Percentiles rank a stretch among this genome's conserved stretches.
These are phyloP conservation scores for Apiotrichum siamense DNA, from an alignment of 1,284 basidiomycete genomes.

Conservation along the genomic window DNA sequence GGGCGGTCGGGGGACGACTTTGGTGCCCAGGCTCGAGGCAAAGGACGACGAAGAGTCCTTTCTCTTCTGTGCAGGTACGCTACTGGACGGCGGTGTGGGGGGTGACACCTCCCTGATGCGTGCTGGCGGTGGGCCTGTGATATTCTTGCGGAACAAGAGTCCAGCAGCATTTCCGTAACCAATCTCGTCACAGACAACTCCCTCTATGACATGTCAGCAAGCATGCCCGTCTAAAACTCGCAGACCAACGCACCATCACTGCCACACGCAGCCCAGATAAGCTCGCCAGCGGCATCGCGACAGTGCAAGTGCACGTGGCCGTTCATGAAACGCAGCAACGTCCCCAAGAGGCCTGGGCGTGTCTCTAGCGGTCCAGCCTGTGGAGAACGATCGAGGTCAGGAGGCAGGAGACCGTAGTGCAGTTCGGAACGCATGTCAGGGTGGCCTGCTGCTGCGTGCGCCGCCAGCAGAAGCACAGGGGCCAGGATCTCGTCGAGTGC, in stretches of 20 bases:
- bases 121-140: constrained; percentile 55
- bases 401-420: constrained; percentile 63
- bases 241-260: constrained; percentile 64
- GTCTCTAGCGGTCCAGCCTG: constrained; percentile 58
- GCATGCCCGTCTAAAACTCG: background rate
- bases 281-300: constrained; percentile 72
- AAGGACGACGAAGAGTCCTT: background rate
- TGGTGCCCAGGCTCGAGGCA: background rate
- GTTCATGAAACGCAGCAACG: constrained; percentile 68
- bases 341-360: constrained; percentile 65
- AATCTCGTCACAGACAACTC: constrained; percentile 62
- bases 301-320: constrained; percentile 64
- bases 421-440: constrained; percentile 56
- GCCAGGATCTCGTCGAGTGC: constrained; percentile 66
- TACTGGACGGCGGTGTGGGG: background rate
- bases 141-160: constrained; percentile 79
- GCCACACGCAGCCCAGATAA: constrained; percentile 73
- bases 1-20: background rate
- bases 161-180: constrained; percentile 92
- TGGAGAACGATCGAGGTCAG: constrained; percentile 65
- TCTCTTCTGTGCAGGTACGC: background rate
- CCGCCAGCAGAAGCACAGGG: constrained; percentile 67
- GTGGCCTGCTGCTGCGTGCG: constrained; percentile 61
- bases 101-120: constrained; percentile 50
- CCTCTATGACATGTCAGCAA: constrained; percentile 50